These are phyloP conservation scores for Aureococcus anophagefferens DNA, from an alignment of 108 stramenopile species.

Conservation along the genomic window DNA sequence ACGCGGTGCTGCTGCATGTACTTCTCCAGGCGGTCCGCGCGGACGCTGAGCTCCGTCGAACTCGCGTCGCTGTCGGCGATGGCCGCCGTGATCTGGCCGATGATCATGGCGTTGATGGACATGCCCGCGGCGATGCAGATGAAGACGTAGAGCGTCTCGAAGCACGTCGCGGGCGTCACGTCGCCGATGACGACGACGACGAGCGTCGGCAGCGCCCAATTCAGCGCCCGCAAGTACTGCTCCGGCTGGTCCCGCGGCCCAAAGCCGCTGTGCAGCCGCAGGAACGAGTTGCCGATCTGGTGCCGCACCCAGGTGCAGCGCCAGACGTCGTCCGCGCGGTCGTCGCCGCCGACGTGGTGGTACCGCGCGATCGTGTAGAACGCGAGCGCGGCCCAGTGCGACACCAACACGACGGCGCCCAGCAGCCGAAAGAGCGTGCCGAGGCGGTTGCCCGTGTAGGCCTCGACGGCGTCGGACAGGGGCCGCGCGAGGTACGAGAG, in stretches of 20 bases:
- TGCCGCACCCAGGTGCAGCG: conserved; percentile 42
- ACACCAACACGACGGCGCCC: conserved; percentile 33
- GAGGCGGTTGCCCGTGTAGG: conserved; percentile 1
- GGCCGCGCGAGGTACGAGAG: conserved; percentile 18
- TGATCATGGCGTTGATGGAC: conserved; percentile 45
- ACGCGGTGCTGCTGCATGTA: conserved; percentile 35
- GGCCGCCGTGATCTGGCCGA: conserved; percentile 48
- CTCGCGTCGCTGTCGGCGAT: conserved; percentile 43
- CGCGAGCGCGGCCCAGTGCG: conserved; percentile 47
- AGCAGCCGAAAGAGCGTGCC: not conserved
- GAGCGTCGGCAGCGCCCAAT: conserved; percentile 54
- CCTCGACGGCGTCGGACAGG: conserved; percentile 7
- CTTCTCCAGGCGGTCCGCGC: conserved; percentile 36
- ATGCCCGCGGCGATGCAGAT: conserved; percentile 42
- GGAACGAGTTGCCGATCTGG: conserved; percentile 33
- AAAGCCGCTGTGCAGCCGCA: not conserved
- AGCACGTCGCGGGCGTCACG: conserved; percentile 32
- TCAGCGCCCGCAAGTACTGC: conserved; percentile 41
- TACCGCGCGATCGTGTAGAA: conserved; percentile 41
- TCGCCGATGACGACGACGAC: conserved; percentile 51
- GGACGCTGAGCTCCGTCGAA: conserved; percentile 23
- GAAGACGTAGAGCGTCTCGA: conserved; percentile 47
- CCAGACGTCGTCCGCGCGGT: conserved; percentile 7
- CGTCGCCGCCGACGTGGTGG: not conserved
- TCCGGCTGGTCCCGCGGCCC: conserved; percentile 30